Conservation (phyloP, 345 rosid genomes). For the Physaria fendleri region DNA sequence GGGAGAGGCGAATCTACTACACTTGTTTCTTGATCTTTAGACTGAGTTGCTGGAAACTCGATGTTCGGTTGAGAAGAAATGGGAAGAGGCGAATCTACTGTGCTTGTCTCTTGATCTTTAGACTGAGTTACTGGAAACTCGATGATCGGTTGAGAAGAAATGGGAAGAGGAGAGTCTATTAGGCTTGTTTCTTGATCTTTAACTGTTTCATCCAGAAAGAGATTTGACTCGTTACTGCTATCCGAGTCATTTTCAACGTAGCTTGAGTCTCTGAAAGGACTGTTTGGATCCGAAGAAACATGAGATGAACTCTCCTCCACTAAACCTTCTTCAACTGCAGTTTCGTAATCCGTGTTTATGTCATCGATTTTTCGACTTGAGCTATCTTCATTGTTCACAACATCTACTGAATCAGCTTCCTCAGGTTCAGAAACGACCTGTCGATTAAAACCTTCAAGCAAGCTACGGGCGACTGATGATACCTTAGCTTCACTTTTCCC, state of each 20-base stretch:
- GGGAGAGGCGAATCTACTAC: conserved; percentile 25
- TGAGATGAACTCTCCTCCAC: conserved; percentile 54
- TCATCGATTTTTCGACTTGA: conserved; percentile 21
- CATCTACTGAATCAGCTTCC: conserved; percentile 13
- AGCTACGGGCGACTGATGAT: conserved; percentile 49
- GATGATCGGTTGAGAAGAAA: conserved; percentile 44
- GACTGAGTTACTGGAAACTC: conserved; percentile 27
- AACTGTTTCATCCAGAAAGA: conserved; percentile 41
- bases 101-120: conserved; percentile 24
- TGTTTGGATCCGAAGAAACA: conserved; percentile 44
- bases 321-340: conserved; percentile 42
- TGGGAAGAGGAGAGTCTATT: conserved; percentile 44
- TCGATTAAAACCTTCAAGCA: conserved; percentile 67
- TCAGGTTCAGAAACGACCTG: conserved; percentile 43
- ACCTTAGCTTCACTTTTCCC: conserved; percentile 31
- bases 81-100: conserved; percentile 45
- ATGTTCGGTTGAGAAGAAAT: conserved; percentile 44
- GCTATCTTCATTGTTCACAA: conserved; percentile 11
- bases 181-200: conserved; percentile 28
- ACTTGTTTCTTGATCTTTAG: conserved; percentile 30
- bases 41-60: conserved; percentile 21
- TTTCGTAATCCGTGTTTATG: conserved; percentile 23
- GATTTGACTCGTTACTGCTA: conserved; percentile 57
- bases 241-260: conserved; percentile 56
- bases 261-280: conserved; percentile 44